Percentiles rank a stretch among this genome's conserved stretches.
phyloP scores from a whole-genome alignment of 768 basidiomycete species.

The Termitomyces sp. region DNA sequence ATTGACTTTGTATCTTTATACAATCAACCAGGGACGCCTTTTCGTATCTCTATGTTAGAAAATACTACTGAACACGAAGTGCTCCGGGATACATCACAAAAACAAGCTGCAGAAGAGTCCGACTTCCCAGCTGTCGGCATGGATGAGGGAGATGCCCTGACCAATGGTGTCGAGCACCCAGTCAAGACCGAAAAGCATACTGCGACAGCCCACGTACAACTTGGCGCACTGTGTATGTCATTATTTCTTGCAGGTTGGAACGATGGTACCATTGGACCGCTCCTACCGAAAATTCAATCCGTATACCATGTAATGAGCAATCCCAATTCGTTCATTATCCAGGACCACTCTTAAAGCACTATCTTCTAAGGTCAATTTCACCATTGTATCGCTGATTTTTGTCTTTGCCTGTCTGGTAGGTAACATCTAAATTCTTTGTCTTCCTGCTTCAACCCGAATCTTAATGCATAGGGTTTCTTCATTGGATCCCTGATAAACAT shows the following conservation, averaged over 20 bases:
- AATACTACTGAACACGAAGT: slow-evolving; percentile 4
- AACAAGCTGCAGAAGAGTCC: slow-evolving; percentile 8
- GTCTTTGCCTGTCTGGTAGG: slow-evolving; percentile 30
- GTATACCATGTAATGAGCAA: slow-evolving; percentile 40
- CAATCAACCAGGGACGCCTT: too few relatives aligned
- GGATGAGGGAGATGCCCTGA: background rate
- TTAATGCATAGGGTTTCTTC: slow-evolving; percentile 21
- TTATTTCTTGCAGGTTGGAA: slow-evolving; percentile 72
- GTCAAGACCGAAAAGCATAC: slow-evolving; percentile 18
- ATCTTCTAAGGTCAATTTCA: slow-evolving; percentile 36
- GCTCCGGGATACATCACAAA: slow-evolving; percentile 5
- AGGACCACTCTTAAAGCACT: background rate
- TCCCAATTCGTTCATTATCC: slow-evolving; percentile 12
- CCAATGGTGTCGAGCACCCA: background rate
- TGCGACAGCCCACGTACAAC: slow-evolving; percentile 34
- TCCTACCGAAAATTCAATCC: slow-evolving; percentile 65
- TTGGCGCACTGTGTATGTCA: slow-evolving; percentile 47
- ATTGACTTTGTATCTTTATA: too few relatives aligned
- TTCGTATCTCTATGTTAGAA: background rate
- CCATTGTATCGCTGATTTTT: slow-evolving; percentile 38
- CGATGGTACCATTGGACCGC: slow-evolving; percentile 68
- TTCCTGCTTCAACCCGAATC: background rate
- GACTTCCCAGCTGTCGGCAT: background rate
- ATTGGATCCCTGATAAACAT: slow-evolving; percentile 25
- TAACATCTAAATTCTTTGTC: slow-evolving; percentile 12